Percentiles rank a stretch among this genome's conserved stretches.
phyloP scores from a whole-genome alignment of 2,329 filamentous ascomycete species.

The Aspergillus pseudoterreus region DNA sequence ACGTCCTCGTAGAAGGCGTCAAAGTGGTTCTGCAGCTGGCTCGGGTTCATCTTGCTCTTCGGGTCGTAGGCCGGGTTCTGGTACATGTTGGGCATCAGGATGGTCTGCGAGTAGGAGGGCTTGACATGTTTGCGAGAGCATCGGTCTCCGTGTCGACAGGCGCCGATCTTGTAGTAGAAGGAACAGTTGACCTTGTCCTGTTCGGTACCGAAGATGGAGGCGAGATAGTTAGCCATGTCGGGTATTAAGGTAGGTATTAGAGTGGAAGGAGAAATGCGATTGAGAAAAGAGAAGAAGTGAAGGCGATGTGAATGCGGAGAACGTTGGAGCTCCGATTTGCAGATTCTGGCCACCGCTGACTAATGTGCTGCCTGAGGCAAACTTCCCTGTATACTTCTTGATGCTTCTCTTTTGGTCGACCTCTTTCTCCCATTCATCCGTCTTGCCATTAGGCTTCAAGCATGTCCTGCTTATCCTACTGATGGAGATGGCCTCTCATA shows the following conservation, averaged over 20 bases:
- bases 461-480: too few relatives aligned
- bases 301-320: not conserved
- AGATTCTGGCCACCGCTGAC: too few relatives aligned
- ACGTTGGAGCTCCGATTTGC: not conserved
- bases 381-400: too few relatives aligned
- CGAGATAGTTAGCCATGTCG: conserved; percentile 93
- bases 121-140: conserved; percentile 99
- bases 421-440: too few relatives aligned
- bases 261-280: not conserved
- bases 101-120: conserved; percentile 94
- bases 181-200: conserved; percentile 99
- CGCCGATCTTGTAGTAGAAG: conserved; percentile 99
- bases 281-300: not conserved
- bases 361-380: too few relatives aligned
- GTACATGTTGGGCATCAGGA: conserved; percentile 97
- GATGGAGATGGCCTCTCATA: too few relatives aligned
- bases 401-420: too few relatives aligned
- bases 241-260: not conserved
- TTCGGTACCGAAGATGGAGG: conserved; percentile 98
- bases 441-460: too few relatives aligned
- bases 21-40: conserved; percentile 97
- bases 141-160: conserved; percentile 95
- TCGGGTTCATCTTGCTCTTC: conserved; percentile 93
- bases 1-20: conserved; percentile 99
- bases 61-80: conserved; percentile 97